A percentile compares a stretch with the other conserved stretches of the same genome.
These are phyloP conservation scores for Xylaria cubensis DNA, from an alignment of 495 filamentous ascomycete species.

Conservation along the genomic window DNA sequence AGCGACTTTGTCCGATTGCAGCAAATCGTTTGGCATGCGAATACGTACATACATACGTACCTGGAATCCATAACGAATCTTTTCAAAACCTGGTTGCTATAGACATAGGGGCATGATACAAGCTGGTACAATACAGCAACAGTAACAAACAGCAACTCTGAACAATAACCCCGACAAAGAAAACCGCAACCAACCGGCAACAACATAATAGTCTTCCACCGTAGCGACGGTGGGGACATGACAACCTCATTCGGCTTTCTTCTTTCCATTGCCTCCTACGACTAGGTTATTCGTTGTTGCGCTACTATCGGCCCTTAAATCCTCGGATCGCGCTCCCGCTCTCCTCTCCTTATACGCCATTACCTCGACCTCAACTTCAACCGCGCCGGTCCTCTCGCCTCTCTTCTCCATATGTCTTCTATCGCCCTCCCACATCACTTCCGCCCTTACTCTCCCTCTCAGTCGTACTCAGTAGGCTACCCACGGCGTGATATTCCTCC, in stretches of 20 bases:
- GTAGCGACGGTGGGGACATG: neutral
- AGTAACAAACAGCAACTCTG: neutral
- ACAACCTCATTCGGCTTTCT: neutral
- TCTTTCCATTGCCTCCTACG: neutral
- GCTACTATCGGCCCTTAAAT: slow-evolving; percentile 16
- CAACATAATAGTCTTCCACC: neutral
- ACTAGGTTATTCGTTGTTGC: slow-evolving; percentile 12
- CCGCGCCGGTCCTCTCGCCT: neutral
- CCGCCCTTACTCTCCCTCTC: slow-evolving; percentile 37
- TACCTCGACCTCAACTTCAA: slow-evolving; percentile 7
- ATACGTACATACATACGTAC: neutral
- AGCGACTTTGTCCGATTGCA: neutral
- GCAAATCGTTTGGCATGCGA: neutral
- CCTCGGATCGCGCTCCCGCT: neutral
- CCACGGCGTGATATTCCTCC: slow-evolving; percentile 23
- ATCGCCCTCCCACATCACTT: slow-evolving; percentile 31
- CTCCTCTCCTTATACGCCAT: neutral
- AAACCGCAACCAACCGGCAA: slow-evolving; percentile 5
- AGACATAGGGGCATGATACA: neutral
- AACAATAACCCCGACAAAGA: neutral
- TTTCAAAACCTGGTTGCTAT: neutral
- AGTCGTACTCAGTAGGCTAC: slow-evolving; percentile 27
- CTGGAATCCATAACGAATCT: neutral
- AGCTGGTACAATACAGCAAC: slow-evolving; percentile 1
- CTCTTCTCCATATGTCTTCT: slow-evolving; percentile 42